phyloP scores from a whole-genome alignment of 1,139 yeast species.

The Magnusiomyces magnusii region DNA sequence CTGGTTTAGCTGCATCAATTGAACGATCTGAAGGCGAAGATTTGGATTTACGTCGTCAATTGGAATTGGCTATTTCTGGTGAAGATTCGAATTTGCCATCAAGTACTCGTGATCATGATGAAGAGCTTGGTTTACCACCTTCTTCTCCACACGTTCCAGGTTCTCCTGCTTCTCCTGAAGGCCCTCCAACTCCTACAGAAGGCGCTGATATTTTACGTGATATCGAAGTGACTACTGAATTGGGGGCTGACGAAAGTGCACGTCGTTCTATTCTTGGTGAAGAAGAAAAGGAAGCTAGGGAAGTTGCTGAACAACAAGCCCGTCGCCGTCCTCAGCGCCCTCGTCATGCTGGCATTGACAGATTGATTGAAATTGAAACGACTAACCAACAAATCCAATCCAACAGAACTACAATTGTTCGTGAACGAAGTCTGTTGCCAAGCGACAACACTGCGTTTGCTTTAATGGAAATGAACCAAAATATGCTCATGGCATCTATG shows the following conservation, averaged over 20 bases:
- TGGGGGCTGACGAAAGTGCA: constrained; percentile 13
- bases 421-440: constrained; percentile 18
- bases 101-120: not conserved
- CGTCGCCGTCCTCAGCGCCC: constrained; percentile 3
- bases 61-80: not conserved
- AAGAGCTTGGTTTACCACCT: not conserved
- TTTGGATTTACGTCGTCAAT: not conserved
- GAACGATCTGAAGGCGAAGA: constrained; percentile 4
- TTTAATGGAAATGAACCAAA: constrained; percentile 11
- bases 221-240: constrained; percentile 13
- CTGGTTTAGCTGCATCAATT: constrained; percentile 3
- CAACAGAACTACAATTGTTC: constrained; percentile 16
- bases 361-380: constrained; percentile 12
- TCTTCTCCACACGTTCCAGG: constrained; percentile 2
- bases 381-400: constrained; percentile 9
- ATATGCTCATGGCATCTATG: constrained; percentile 13
- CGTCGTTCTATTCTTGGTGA: constrained; percentile 11
- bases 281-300: not conserved
- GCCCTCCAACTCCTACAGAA: constrained; percentile 7
- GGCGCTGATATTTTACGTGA: constrained; percentile 16
- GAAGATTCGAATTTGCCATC: not conserved
- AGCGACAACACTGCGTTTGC: constrained; percentile 17
- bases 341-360: constrained; percentile 15
- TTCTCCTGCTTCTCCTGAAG: constrained; percentile 7
- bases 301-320: no score